These are phyloP conservation scores for Plantago elongata DNA, from an alignment of 257 asterid genomes.

Conservation along the genomic window DNA sequence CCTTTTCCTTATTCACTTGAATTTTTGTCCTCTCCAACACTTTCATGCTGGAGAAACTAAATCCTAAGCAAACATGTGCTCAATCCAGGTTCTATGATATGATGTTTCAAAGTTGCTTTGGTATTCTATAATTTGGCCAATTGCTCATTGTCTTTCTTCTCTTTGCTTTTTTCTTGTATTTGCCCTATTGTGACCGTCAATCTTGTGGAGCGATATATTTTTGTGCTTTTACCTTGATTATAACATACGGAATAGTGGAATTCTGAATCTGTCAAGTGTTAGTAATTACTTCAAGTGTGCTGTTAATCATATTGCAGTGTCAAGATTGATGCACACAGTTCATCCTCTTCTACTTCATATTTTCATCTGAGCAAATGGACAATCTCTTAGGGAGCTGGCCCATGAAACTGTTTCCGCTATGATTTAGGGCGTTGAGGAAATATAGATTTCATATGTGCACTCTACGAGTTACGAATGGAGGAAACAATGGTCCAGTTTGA, in stretches of 20 bases:
- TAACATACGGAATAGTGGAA: too few relatives aligned
- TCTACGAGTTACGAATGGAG: slow-evolving; percentile 3
- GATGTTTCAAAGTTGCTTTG: not conserved
- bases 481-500: slow-evolving; percentile 8
- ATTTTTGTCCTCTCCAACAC: not conserved
- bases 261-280: too few relatives aligned
- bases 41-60: not conserved
- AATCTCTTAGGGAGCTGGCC: not conserved
- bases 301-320: too few relatives aligned
- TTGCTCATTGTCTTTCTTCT: too few relatives aligned
- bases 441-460: slow-evolving; percentile 10
- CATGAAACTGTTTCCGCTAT: not conserved
- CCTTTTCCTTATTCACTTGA: too few relatives aligned
- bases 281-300: too few relatives aligned
- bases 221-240: too few relatives aligned
- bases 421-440: slow-evolving; percentile 1
- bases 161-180: too few relatives aligned
- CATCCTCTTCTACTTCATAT: not conserved
- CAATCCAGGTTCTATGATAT: not conserved
- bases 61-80: not conserved
- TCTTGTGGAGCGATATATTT: too few relatives aligned
- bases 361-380: not conserved
- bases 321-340: not conserved
- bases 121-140: too few relatives aligned
- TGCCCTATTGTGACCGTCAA: too few relatives aligned